phyloP scores from a whole-genome alignment of 257 asterid genomes.

The Lavandula angustifolia region DNA sequence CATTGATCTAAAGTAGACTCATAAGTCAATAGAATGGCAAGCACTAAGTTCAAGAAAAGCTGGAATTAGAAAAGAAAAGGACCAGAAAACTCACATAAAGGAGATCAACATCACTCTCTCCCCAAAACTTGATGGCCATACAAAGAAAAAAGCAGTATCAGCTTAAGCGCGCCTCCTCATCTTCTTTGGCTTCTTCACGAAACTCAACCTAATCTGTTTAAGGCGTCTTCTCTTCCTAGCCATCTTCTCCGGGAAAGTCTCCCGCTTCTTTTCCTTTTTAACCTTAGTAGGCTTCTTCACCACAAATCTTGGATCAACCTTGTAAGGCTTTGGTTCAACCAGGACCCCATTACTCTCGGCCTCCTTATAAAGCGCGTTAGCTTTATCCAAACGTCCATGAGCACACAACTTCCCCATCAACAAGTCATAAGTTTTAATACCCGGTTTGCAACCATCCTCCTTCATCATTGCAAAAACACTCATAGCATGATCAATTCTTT shows the following conservation, averaged over 20 bases:
- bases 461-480: conserved; percentile 73
- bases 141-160: conserved; percentile 22
- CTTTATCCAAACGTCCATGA: conserved; percentile 75
- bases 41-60: conserved; percentile 8
- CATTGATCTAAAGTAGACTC: conserved; percentile 23
- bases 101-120: conserved; percentile 19
- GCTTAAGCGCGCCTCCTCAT: conserved; percentile 56
- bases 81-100: conserved; percentile 26
- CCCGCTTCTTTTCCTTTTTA: conserved; percentile 86
- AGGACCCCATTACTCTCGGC: conserved; percentile 64
- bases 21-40: conserved; percentile 13
- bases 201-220: conserved; percentile 70
- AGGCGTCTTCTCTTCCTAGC: conserved; percentile 86
- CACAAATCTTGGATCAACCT: conserved; percentile 69
- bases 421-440: conserved; percentile 76
- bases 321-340: conserved; percentile 67
- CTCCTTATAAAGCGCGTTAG: conserved; percentile 78
- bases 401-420: conserved; percentile 72
- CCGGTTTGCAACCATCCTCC: conserved; percentile 71
- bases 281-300: conserved; percentile 59
- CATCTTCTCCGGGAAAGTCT: conserved; percentile 94
- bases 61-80: not conserved
- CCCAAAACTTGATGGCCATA: conserved; percentile 24
- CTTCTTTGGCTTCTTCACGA: conserved; percentile 85
- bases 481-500: conserved; percentile 89